A percentile compares a stretch with the other conserved stretches of the same genome.
phyloP scores from a whole-genome alignment of 1,284 basidiomycete species.

The Naganishia albida region DNA sequence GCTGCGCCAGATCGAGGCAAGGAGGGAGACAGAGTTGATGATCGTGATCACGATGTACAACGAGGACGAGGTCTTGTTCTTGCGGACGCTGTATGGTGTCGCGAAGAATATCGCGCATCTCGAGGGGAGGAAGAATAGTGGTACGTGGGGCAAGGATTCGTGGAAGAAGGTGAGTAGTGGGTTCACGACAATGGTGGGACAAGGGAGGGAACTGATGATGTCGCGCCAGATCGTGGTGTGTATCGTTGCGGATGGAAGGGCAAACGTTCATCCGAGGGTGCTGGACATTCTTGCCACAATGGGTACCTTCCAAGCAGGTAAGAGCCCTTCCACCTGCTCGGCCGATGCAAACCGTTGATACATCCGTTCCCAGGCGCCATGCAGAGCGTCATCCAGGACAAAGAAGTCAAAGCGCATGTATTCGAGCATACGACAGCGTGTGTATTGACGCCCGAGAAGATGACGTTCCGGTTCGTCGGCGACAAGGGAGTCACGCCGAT shows the following conservation, averaged over 20 bases:
- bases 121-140: slow-evolving; percentile 87
- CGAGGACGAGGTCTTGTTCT: slow-evolving; percentile 91
- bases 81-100: slow-evolving; percentile 90
- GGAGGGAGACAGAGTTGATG: slow-evolving; percentile 85
- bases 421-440: slow-evolving; percentile 92
- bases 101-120: slow-evolving; percentile 89
- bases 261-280: slow-evolving; percentile 87
- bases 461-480: slow-evolving; percentile 84
- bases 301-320: slow-evolving; percentile 61
- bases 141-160: slow-evolving; percentile 92
- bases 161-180: slow-evolving; percentile 80
- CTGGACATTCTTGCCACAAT: slow-evolving; percentile 72
- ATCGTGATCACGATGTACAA: slow-evolving; percentile 97
- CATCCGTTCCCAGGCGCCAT: slow-evolving; percentile 63
- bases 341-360: background rate
- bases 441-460: slow-evolving; percentile 72
- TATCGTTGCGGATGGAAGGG: slow-evolving; percentile 92
- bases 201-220: slow-evolving; percentile 12
- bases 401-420: slow-evolving; percentile 86
- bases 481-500: slow-evolving; percentile 90
- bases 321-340: background rate
- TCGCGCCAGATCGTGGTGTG: slow-evolving; percentile 80
- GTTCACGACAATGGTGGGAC: background rate
- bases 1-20: slow-evolving; percentile 77
- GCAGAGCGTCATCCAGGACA: slow-evolving; percentile 84